Percentiles rank a stretch among this genome's conserved stretches.
phyloP scores from a whole-genome alignment of 1,284 basidiomycete species.

The Tilletia walkeri region DNA sequence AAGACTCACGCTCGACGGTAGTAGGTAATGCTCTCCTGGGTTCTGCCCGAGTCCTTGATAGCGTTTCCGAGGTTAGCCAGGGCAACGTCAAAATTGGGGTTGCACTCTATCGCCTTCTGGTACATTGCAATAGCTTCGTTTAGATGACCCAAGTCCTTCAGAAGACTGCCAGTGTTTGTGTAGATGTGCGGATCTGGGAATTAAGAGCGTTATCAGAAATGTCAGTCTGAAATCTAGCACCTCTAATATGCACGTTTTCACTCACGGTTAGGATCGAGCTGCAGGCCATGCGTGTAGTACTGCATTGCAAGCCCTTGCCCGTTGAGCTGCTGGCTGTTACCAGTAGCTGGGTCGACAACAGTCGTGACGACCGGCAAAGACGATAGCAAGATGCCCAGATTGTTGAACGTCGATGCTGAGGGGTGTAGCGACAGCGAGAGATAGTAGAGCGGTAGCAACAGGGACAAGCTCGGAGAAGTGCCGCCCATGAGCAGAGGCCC shows the following conservation, averaged over 20 bases:
- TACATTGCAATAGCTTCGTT: slow-evolving; percentile 63
- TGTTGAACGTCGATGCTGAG: slow-evolving; percentile 65
- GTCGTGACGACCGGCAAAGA: slow-evolving; percentile 57
- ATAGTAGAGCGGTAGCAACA: slow-evolving; percentile 65
- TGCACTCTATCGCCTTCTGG: slow-evolving; percentile 61
- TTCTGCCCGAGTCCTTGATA: slow-evolving; percentile 59
- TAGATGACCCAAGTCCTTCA: slow-evolving; percentile 65
- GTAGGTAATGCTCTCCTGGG: slow-evolving; percentile 63
- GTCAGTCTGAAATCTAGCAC: not conserved
- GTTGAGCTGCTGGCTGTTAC: slow-evolving; percentile 50
- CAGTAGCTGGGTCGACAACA: slow-evolving; percentile 34
- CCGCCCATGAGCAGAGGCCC: slow-evolving; percentile 44
- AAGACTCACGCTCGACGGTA: slow-evolving; percentile 60
- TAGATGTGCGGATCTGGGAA: slow-evolving; percentile 62
- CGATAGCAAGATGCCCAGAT: slow-evolving; percentile 65
- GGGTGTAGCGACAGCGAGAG: slow-evolving; percentile 63
- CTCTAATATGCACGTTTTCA: not conserved
- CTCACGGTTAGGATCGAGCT: slow-evolving; percentile 60
- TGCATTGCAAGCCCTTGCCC: slow-evolving; percentile 60
- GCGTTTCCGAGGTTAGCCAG: slow-evolving; percentile 67
- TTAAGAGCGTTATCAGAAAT: not conserved
- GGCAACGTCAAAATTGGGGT: slow-evolving; percentile 65
- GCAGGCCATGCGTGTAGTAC: slow-evolving; percentile 64
- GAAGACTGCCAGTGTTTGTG: slow-evolving; percentile 65
- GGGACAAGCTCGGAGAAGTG: slow-evolving; percentile 60